Evolutionary conservation across 2,329 filamentous ascomycete species (phyloP).

Genomic region (Fusarium agapanthi): DNA sequence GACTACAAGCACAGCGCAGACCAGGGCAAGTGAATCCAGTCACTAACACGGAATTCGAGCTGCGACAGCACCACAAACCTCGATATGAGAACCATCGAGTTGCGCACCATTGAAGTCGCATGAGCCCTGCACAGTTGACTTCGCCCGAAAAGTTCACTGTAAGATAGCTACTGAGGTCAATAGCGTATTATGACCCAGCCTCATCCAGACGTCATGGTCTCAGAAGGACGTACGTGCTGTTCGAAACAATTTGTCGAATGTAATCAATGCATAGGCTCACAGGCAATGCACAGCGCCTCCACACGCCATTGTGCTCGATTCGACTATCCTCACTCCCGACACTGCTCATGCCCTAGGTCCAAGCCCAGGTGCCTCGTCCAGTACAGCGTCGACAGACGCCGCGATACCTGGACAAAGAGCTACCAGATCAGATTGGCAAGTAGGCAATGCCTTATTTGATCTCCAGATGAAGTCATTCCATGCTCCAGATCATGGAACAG

Average conservation of each 20-base stretch:
- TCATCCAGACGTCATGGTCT: conserved; percentile 41
- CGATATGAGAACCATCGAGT: conserved; percentile 10
- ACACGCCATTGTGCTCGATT: conserved; percentile 13
- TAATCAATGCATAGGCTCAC: conserved; percentile 21
- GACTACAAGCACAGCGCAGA: background rate
- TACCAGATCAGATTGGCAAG: background rate
- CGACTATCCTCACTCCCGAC: background rate
- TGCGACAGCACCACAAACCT: conserved; percentile 21
- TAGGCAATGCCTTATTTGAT: conserved; percentile 22
- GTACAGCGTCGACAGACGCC: background rate
- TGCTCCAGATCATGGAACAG: background rate
- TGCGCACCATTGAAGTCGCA: conserved; percentile 19
- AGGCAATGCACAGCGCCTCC: conserved; percentile 9
- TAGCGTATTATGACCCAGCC: conserved; percentile 30
- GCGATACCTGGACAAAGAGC: background rate
- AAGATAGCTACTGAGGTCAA: conserved; percentile 16
- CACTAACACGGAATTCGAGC: conserved; percentile 34
- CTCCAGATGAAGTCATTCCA: conserved; percentile 10
- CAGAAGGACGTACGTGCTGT: conserved; percentile 40
- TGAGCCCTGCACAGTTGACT: background rate
- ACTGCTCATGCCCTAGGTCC: background rate
- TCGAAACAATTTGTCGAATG: background rate
- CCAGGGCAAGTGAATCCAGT: background rate
- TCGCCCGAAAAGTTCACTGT: background rate
- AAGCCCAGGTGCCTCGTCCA: conserved; percentile 1